These are phyloP conservation scores for Sarocladium kiliense DNA, from an alignment of 2,329 filamentous ascomycete genomes.

Conservation along the genomic window DNA sequence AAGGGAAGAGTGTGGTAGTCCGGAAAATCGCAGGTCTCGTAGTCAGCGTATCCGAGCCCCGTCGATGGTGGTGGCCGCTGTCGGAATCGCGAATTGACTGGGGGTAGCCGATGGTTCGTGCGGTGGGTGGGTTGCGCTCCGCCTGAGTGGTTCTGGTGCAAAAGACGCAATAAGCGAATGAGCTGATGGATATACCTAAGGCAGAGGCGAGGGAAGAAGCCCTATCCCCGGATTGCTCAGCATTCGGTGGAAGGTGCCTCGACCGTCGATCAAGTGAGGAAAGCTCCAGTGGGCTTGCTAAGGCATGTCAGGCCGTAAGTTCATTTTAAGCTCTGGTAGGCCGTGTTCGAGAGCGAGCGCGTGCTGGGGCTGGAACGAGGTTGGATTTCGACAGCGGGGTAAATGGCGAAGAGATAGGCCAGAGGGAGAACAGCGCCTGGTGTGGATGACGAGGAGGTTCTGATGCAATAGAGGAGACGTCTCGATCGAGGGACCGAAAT, in stretches of 20 bases:
- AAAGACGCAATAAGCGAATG: not conserved
- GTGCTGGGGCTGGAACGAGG: slow-evolving; percentile 5
- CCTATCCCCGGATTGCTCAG: not conserved
- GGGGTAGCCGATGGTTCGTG: not conserved
- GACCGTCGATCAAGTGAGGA: not conserved
- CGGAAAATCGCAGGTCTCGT: not conserved
- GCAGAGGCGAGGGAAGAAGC: not conserved
- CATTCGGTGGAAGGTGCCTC: not conserved
- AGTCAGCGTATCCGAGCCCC: not conserved
- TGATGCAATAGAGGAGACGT: too few relatives aligned
- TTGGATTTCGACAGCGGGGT: slow-evolving; percentile 8
- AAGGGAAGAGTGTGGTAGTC: not conserved
- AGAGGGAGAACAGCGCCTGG: too few relatives aligned
- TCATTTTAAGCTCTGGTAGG: slow-evolving; percentile 4
- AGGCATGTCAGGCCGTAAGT: not conserved
- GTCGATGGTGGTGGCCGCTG: slow-evolving; percentile 6
- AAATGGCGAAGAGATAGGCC: not conserved
- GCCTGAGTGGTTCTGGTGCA: not conserved
- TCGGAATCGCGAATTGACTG: slow-evolving; percentile 2
- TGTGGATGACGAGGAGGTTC: too few relatives aligned
- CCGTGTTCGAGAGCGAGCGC: not conserved
- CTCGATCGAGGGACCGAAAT: too few relatives aligned
- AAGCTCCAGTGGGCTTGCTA: slow-evolving; percentile 2
- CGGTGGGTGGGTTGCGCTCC: slow-evolving; percentile 1
- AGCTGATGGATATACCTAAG: not conserved